Conservation (phyloP, 768 basidiomycete species). For the Russula olivacea region DNA sequence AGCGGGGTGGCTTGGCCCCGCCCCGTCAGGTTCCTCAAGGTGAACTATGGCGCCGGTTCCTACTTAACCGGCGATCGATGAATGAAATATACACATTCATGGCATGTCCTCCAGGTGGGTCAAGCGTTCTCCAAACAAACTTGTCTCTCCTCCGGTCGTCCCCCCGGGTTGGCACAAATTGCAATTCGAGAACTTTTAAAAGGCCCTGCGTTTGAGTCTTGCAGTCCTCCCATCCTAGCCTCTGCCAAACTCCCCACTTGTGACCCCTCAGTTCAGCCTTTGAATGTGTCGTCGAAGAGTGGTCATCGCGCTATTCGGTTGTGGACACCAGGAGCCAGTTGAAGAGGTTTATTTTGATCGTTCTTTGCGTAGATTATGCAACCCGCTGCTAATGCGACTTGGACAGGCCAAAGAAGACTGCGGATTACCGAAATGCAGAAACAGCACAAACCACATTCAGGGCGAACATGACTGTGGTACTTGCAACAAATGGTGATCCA, state of each 20-base stretch:
- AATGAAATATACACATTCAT: neutral
- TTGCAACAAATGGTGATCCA: slow-evolving; percentile 9
- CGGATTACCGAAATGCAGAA: neutral
- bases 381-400: neutral
- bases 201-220: slow-evolving; percentile 1
- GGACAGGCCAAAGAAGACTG: slow-evolving; percentile 13
- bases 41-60: slow-evolving; percentile 12
- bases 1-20: slow-evolving; percentile 12
- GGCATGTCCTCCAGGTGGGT: slow-evolving; percentile 14
- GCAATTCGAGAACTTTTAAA: slow-evolving; percentile 19
- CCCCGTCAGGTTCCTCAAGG: slow-evolving; percentile 6
- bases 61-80: slow-evolving; percentile 20
- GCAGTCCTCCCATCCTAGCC: neutral
- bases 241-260: slow-evolving; percentile 5
- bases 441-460: slow-evolving; percentile 12
- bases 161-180: slow-evolving; percentile 18
- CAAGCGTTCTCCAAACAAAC: slow-evolving; percentile 1
- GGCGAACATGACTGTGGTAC: neutral
- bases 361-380: too few relatives aligned
- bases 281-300: slow-evolving; percentile 22
- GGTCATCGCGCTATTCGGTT: neutral
- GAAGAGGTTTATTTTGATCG: neutral
- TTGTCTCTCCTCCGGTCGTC: neutral
- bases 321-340: slow-evolving; percentile 17
- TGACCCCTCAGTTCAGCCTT: neutral